Conservation (phyloP, 495 filamentous ascomycete genomes). For the Neurospora sp. region DNA sequence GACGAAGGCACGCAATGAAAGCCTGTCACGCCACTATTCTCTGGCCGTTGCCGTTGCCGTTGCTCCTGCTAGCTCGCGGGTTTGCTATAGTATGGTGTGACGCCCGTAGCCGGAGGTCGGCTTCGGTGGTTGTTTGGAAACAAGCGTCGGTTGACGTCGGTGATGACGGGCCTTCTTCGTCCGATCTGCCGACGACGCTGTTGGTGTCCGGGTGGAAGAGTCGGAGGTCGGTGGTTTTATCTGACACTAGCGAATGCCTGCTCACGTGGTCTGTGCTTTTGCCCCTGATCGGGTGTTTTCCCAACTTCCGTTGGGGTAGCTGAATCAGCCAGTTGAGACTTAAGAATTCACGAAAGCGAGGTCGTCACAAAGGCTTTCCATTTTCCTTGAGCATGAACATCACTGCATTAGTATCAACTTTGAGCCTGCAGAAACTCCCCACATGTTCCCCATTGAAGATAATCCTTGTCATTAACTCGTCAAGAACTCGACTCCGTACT, state of each 20-base stretch:
- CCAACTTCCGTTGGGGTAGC: background rate
- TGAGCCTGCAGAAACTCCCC: background rate
- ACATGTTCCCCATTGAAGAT: background rate
- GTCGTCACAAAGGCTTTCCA: background rate
- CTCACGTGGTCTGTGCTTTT: background rate
- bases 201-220: background rate
- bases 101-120: background rate
- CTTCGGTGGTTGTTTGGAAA: background rate
- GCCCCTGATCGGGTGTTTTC: background rate
- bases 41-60: constrained; percentile 4
- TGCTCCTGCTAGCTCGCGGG: background rate
- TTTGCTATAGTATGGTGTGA: background rate
- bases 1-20: background rate
- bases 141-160: background rate
- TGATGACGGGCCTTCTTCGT: constrained; percentile 10
- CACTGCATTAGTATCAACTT: background rate
- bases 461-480: background rate
- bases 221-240: constrained; percentile 3
- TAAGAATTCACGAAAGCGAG: background rate
- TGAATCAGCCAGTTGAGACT: background rate
- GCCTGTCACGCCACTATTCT: background rate
- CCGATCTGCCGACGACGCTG: constrained; percentile 15
- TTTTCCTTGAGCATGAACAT: background rate
- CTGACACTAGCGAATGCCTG: background rate
- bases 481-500: background rate